Conservation (phyloP, 2,329 filamentous ascomycete species). For the Penicillium polonicum region DNA sequence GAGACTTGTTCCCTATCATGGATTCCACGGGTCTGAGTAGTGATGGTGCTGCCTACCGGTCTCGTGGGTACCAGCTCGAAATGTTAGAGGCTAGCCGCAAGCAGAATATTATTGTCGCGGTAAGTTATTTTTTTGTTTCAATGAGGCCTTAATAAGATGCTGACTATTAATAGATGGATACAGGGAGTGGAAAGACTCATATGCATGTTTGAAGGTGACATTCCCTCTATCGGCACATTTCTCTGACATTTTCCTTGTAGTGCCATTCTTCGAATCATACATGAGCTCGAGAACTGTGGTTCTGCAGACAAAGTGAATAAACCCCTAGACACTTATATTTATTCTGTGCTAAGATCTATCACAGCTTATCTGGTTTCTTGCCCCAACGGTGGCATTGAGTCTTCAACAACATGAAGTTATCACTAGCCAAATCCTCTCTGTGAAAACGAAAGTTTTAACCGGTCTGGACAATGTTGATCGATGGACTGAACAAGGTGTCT, state of each 20-base stretch:
- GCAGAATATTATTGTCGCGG: constrained; percentile 69
- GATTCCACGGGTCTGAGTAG: neutral
- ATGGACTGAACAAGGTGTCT: constrained; percentile 67
- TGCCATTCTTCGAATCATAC: constrained; percentile 65
- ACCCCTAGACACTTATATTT: neutral
- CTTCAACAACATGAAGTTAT: constrained; percentile 65
- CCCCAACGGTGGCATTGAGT: constrained; percentile 67
- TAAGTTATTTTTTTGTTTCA: constrained; percentile 35
- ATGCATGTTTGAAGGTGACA: constrained; percentile 54
- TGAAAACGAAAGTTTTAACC: constrained; percentile 62
- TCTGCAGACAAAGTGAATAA: constrained; percentile 55
- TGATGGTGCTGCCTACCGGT: constrained; percentile 19
- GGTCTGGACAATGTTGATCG: constrained; percentile 68
- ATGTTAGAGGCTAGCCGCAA: constrained; percentile 70
- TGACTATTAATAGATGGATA: constrained; percentile 64
- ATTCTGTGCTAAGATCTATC: neutral
- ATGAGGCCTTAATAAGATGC: neutral
- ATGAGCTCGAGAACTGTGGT: constrained; percentile 57
- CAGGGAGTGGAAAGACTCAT: constrained; percentile 75
- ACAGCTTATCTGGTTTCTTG: constrained; percentile 67
- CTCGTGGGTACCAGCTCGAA: constrained; percentile 68
- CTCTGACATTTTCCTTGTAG: constrained; percentile 40
- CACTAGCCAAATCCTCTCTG: constrained; percentile 55
- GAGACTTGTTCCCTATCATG: neutral
- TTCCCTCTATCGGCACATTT: neutral